Evolutionary conservation across 2,329 filamentous ascomycete genomes (phyloP).

Genomic region (Colletotrichum siamense): DNA sequence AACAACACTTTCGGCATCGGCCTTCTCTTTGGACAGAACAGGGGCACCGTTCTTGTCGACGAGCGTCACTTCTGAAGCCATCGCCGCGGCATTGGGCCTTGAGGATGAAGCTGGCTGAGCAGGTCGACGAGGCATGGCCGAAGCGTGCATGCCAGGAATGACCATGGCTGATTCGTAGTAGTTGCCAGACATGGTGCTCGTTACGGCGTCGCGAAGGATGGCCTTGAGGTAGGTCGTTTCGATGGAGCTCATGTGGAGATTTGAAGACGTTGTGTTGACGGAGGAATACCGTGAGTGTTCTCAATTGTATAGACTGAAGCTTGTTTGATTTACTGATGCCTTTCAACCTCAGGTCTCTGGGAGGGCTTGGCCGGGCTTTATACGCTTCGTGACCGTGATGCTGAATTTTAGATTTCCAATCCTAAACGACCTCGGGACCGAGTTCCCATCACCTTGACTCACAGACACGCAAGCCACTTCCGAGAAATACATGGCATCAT

Average conservation of each 20-base stretch:
- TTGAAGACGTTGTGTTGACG: background rate
- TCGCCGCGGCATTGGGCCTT: background rate
- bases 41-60: slow-evolving; percentile 13
- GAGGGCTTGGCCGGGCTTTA: slow-evolving; percentile 1
- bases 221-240: slow-evolving; percentile 14
- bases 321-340: background rate
- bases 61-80: slow-evolving; percentile 16
- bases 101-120: background rate
- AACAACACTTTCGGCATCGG: background rate
- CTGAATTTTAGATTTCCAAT: background rate
- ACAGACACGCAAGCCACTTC: background rate
- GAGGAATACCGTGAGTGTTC: background rate
- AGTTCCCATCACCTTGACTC: background rate
- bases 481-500: slow-evolving; percentile 8
- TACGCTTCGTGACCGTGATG: background rate
- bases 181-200: slow-evolving; percentile 2
- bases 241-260: slow-evolving; percentile 9
- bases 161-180: slow-evolving; percentile 19
- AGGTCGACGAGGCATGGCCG: slow-evolving; percentile 15
- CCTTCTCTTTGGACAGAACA: slow-evolving; percentile 12
- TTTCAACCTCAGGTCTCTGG: background rate
- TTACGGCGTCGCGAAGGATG: slow-evolving; percentile 1
- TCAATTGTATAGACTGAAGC: background rate
- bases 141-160: slow-evolving; percentile 12
- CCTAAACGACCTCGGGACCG: background rate